Base-by-base conservation (phyloP, 2,329 filamentous ascomycete species). In the Amesomyces nigricolor region DNA sequence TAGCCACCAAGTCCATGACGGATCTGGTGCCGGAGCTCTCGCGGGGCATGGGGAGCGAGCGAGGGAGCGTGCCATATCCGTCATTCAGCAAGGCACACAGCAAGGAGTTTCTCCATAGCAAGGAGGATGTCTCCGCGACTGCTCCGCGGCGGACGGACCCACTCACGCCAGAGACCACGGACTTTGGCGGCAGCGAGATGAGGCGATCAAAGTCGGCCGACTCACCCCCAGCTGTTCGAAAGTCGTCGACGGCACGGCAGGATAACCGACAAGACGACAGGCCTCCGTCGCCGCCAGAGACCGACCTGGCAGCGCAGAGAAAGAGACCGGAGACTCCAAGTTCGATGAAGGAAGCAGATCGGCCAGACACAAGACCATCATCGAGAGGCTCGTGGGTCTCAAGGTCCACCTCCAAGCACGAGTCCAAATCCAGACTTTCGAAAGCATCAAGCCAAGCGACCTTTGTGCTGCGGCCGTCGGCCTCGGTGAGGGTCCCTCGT, bases 81-180 rank as follows among this genome's bases (percentile, higher is more conserved):
- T 79, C 80, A 10, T 90, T 95, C 71, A 94, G 88, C 72, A 96
- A 95, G 72, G 88, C 88, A 11, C 89, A 95, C 70, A 95, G 90
- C 76, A 94, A 91, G 71, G 92, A 96, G 73, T 82, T 84, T 44
- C 82, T 96, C 52, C 78, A 82, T 61, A 85, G 82, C 66, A 76
- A 75, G 51, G 80, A 85, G 45, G 77, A 81, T 51, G 62, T 80
- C 47, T 68, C 71, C 22, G 62, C 63, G 40, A 67, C 65, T 47
- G 69, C 66, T 59, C 58, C 56, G 45, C 65, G 60, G 47, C 61
- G 58, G 77, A 82, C 62, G 11, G 81, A 85, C 53, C 79, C 79
- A 1, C 69, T 78, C 47, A 91, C 88, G 1, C 88, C 88, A 16
- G 86, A 90, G 58, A 78, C 86, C 19, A 90, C 87, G 19, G 87